Conservation (phyloP, 495 filamentous ascomycete genomes). For the Trypethelium eluteriae region DNA sequence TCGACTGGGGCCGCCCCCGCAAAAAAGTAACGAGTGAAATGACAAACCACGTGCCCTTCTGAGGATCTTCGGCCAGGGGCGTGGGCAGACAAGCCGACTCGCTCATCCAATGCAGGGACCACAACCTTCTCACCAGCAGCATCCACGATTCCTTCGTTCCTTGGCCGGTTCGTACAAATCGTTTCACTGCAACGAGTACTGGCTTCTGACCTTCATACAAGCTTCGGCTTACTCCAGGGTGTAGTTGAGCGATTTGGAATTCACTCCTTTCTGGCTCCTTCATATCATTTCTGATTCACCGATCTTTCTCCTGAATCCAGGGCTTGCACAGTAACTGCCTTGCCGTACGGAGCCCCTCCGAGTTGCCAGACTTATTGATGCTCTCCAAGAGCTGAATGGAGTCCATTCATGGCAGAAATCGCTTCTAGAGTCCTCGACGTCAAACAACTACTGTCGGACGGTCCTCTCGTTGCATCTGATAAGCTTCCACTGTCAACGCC, state of each 20-base stretch:
- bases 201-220: neutral
- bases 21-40: neutral
- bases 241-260: neutral
- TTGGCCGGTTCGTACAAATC: neutral
- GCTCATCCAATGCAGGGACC: neutral
- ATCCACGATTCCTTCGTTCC: too few relatives aligned
- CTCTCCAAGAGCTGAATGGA: too few relatives aligned
- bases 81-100: conserved; percentile 4
- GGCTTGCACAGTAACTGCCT: too few relatives aligned
- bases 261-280: neutral
- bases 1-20: neutral
- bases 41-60: conserved; percentile 2
- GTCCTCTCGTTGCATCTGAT: too few relatives aligned
- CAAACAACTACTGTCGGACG: too few relatives aligned
- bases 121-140: neutral
- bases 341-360: too few relatives aligned
- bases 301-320: neutral
- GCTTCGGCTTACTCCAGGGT: neutral
- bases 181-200: neutral
- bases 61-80: neutral
- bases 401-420: too few relatives aligned
- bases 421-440: too few relatives aligned
- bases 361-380: too few relatives aligned
- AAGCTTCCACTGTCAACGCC: too few relatives aligned
- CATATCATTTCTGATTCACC: neutral